Percentiles rank a stretch among this genome's conserved stretches.
These are phyloP conservation scores for Candida maris DNA, from an alignment of 805 yeast genomes.

Conservation along the genomic window DNA sequence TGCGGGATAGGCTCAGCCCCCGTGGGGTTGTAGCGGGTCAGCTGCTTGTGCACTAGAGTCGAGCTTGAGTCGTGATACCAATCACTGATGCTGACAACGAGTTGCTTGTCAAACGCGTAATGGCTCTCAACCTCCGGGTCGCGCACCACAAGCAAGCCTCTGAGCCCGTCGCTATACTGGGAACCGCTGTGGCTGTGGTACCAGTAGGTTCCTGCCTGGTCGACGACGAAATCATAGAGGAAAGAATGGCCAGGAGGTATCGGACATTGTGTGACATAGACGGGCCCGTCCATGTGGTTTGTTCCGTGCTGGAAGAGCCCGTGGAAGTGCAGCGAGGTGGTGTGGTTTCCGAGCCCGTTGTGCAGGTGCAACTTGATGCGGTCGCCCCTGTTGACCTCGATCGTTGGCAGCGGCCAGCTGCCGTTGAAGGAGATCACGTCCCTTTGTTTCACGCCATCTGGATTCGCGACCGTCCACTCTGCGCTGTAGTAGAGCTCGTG, in stretches of 20 bases:
- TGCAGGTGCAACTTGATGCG: slow-evolving; percentile 54
- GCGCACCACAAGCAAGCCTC: slow-evolving; percentile 66
- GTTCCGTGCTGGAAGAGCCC: slow-evolving; percentile 68
- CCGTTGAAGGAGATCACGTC: slow-evolving; percentile 65
- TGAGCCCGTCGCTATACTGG: slow-evolving; percentile 75
- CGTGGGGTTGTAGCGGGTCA: slow-evolving; percentile 70
- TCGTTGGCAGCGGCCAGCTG: slow-evolving; percentile 70
- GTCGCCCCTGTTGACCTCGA: slow-evolving; percentile 64
- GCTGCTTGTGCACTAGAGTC: slow-evolving; percentile 44
- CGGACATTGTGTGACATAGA: slow-evolving; percentile 77
- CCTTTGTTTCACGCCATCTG: slow-evolving; percentile 58
- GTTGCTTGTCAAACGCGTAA: slow-evolving; percentile 61
- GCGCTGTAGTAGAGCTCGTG: slow-evolving; percentile 58
- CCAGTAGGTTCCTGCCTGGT: slow-evolving; percentile 80
- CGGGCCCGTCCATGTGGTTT: slow-evolving; percentile 73
- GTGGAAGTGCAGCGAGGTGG: slow-evolving; percentile 75
- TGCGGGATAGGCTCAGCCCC: slow-evolving; percentile 84
- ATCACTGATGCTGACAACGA: slow-evolving; percentile 54
- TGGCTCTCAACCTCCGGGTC: slow-evolving; percentile 44
- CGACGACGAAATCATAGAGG: slow-evolving; percentile 67
- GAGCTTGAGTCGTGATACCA: slow-evolving; percentile 57
- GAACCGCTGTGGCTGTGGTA: slow-evolving; percentile 77
- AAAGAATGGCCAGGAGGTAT: slow-evolving; percentile 64
- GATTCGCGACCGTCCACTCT: slow-evolving; percentile 59
- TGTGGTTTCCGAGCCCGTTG: slow-evolving; percentile 47